These are phyloP conservation scores for Exophiala oligosperma DNA, from an alignment of 2,329 filamentous ascomycete species.

Conservation along the genomic window DNA sequence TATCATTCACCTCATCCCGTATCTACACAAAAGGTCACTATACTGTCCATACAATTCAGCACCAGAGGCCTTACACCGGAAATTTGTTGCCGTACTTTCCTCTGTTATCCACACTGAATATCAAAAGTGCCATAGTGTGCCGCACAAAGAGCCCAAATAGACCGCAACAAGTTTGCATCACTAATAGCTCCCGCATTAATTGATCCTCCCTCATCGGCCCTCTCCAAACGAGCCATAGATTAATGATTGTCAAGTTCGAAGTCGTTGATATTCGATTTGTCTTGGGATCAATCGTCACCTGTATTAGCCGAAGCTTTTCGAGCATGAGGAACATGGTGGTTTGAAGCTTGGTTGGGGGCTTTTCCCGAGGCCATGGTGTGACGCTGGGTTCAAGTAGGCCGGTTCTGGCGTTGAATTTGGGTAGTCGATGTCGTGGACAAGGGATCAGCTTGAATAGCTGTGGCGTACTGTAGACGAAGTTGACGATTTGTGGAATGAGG, in stretches of 20 bases:
- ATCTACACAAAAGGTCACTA: too few species aligned
- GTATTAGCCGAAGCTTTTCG: constrained; percentile 66
- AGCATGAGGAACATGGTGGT: constrained; percentile 67
- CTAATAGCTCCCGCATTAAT: constrained; percentile 74
- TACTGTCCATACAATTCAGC: background rate
- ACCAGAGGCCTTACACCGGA: constrained; percentile 9
- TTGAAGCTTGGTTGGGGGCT: constrained; percentile 67
- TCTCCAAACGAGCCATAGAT: constrained; percentile 94
- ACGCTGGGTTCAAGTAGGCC: constrained; percentile 84
- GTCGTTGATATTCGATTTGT: constrained; percentile 65
- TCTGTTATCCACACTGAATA: constrained; percentile 87
- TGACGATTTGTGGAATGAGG: constrained; percentile 91
- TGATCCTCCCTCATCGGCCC: constrained; percentile 86
- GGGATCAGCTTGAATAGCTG: constrained; percentile 89
- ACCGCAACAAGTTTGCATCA: constrained; percentile 74
- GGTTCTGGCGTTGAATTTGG: constrained; percentile 80
- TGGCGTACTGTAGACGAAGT: constrained; percentile 90
- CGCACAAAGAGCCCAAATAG: constrained; percentile 81
- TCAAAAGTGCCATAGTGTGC: constrained; percentile 79
- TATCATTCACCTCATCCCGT: too few species aligned
- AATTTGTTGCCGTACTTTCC: constrained; percentile 25
- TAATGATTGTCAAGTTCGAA: constrained; percentile 89
- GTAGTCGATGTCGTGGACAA: constrained; percentile 89
- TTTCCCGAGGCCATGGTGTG: constrained; percentile 67
- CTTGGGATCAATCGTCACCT: constrained; percentile 65